Conservation (phyloP, 495 filamentous ascomycete species). For the Penicillium crystallinum region DNA sequence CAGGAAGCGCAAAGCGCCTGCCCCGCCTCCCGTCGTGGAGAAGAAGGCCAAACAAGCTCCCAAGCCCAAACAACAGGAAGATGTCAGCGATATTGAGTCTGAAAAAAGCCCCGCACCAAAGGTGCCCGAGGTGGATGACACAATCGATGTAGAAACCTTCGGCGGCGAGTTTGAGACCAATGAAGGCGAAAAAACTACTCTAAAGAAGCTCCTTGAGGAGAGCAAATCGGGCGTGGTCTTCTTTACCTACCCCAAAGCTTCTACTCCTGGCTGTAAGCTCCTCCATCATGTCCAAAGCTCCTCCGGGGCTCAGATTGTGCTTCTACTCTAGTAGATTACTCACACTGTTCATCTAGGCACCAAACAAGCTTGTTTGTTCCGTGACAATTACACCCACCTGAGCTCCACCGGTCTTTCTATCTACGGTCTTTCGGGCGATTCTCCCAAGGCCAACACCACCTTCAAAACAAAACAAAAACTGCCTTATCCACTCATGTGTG, state of each 20-base stretch:
- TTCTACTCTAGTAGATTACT: neutral
- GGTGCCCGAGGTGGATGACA: conserved; percentile 43
- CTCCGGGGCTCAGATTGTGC: neutral
- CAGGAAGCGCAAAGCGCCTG: conserved; percentile 68
- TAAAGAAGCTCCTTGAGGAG: conserved; percentile 71
- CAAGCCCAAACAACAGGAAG: conserved; percentile 40
- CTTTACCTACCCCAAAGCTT: conserved; percentile 95
- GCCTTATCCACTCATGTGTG: conserved; percentile 85
- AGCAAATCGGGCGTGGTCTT: conserved; percentile 83
- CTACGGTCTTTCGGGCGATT: conserved; percentile 84
- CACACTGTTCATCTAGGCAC: conserved; percentile 58
- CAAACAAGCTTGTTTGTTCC: conserved; percentile 86
- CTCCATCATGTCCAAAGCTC: neutral
- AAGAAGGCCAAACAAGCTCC: conserved; percentile 49
- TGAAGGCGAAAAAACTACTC: conserved; percentile 69
- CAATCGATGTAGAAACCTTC: conserved; percentile 63
- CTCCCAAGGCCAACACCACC: conserved; percentile 80
- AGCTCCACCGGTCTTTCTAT: conserved; percentile 77
- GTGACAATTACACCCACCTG: conserved; percentile 71
- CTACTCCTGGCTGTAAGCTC: conserved; percentile 87
- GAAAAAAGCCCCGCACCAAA: conserved; percentile 21
- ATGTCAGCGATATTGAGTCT: conserved; percentile 24
- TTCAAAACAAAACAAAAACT: conserved; percentile 87
- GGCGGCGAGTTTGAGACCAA: conserved; percentile 81
- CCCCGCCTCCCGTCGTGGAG: conserved; percentile 47